A percentile compares a stretch with the other conserved stretches of the same genome.
Evolutionary conservation across 306 rosid genomes (phyloP).

Genomic region (Hylodesmum podocarpum): DNA sequence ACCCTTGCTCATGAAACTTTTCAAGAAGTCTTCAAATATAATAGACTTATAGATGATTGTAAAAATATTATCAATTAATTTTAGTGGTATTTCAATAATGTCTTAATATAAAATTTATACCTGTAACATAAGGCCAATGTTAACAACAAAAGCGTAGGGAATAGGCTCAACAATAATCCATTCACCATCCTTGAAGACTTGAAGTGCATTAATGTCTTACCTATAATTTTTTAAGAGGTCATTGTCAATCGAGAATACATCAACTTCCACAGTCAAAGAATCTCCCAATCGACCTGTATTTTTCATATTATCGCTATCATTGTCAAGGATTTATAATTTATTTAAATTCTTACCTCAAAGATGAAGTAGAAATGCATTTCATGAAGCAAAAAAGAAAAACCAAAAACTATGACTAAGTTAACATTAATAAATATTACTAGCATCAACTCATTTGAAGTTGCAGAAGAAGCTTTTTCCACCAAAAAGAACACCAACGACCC

Average conservation of each 20-base stretch:
- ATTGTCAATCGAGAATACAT: conserved; percentile 9
- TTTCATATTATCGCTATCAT: not conserved
- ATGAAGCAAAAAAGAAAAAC: not conserved
- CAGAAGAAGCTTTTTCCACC: not conserved
- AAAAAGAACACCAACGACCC: no score
- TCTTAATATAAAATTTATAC: conserved; percentile 17
- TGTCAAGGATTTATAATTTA: conserved; percentile 1
- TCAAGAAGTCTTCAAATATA: conserved; percentile 43
- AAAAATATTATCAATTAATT: no score
- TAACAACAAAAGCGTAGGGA: conserved; percentile 50
- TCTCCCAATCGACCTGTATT: not conserved
- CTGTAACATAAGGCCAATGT: conserved; percentile 43
- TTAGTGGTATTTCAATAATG: no score
- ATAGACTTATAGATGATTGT: conserved; percentile 41
- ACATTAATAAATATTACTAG: not conserved
- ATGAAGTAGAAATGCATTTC: not conserved
- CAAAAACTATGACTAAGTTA: not conserved
- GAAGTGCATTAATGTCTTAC: conserved; percentile 52
- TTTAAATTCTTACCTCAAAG: not conserved
- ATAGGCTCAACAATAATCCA: conserved; percentile 54
- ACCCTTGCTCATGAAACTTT: conserved; percentile 28
- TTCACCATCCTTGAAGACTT: conserved; percentile 46
- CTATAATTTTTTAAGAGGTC: not conserved
- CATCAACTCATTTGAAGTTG: not conserved
- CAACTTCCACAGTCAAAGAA: conserved; percentile 6